These are phyloP conservation scores for Phytophthora cryptogea DNA, from an alignment of 352 stramenopile genomes.

Conservation along the genomic window DNA sequence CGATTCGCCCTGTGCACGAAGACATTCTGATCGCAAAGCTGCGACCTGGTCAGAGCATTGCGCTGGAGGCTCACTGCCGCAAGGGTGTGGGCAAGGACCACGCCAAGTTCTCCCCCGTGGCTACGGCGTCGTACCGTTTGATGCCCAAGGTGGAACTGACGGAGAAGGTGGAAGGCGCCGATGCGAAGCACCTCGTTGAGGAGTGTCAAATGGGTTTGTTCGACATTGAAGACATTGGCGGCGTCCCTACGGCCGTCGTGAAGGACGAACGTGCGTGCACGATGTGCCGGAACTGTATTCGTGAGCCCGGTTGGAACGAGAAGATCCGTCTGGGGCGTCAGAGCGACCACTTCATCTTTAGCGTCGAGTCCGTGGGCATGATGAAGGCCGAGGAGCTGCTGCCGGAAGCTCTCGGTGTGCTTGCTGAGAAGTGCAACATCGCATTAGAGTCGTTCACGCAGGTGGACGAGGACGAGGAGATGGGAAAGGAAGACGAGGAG, in stretches of 20 bases:
- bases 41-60: conserved; percentile 95
- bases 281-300: conserved; percentile 97
- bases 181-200: conserved; percentile 63
- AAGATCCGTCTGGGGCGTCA: conserved; percentile 92
- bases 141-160: conserved; percentile 86
- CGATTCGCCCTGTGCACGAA: conserved; percentile 90
- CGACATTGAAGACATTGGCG: conserved; percentile 91
- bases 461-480: conserved; percentile 55
- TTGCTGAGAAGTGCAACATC: conserved; percentile 84
- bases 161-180: conserved; percentile 60
- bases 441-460: conserved; percentile 82
- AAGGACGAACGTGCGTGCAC: conserved; percentile 91
- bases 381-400: conserved; percentile 85
- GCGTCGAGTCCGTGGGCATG: conserved; percentile 85
- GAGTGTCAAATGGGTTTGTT: conserved; percentile 87
- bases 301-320: conserved; percentile 82
- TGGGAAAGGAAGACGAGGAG: conserved; percentile 45
- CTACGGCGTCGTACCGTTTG: conserved; percentile 95
- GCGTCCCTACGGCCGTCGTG: conserved; percentile 75
- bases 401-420: conserved; percentile 77
- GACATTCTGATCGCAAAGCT: conserved; percentile 98
- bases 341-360: conserved; percentile 97
- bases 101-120: conserved; percentile 97
- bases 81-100: conserved; percentile 97
- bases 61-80: conserved; percentile 94